phyloP scores from a whole-genome alignment of 1,284 basidiomycete genomes.

The Ceraceosorus guamensis region DNA sequence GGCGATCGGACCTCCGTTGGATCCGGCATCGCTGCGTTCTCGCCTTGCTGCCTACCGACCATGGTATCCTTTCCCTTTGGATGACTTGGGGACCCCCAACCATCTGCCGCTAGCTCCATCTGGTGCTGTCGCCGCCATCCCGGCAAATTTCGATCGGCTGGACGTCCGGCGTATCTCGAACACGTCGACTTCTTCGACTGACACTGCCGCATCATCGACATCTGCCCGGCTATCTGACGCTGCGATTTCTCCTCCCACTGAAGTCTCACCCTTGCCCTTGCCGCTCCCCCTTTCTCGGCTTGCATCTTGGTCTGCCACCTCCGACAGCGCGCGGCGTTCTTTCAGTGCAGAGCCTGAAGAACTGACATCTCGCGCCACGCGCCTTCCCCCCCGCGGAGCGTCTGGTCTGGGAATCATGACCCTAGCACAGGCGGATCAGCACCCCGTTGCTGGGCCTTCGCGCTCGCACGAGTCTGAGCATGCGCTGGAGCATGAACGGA shows the following conservation, averaged over 20 bases:
- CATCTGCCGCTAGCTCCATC: no score
- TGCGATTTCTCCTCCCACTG: no score
- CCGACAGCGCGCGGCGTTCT: no score
- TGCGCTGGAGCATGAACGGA: background rate
- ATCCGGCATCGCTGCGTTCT: background rate
- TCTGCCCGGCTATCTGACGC: background rate
- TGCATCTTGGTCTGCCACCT: no score
- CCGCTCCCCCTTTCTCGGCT: no score
- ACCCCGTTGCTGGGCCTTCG: background rate
- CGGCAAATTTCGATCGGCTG: no score
- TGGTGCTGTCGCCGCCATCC: no score
- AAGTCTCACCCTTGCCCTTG: no score
- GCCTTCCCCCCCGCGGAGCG: slow-evolving; percentile 5
- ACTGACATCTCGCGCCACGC: slow-evolving; percentile 4
- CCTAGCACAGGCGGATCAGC: background rate
- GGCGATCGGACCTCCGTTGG: background rate
- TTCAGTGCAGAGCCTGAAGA: no score
- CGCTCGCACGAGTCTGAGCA: background rate
- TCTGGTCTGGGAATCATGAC: background rate
- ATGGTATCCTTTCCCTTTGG: slow-evolving; percentile 9
- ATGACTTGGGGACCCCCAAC: no score
- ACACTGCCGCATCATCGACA: background rate
- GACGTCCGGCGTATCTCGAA: background rate
- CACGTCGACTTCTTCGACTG: slow-evolving; percentile 1
- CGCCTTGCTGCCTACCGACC: slow-evolving; percentile 1